Evolutionary conservation across 306 rosid species (phyloP), one percentile per base, ranked within the genome.

Genomic region (Quillaja saponaria): DNA sequence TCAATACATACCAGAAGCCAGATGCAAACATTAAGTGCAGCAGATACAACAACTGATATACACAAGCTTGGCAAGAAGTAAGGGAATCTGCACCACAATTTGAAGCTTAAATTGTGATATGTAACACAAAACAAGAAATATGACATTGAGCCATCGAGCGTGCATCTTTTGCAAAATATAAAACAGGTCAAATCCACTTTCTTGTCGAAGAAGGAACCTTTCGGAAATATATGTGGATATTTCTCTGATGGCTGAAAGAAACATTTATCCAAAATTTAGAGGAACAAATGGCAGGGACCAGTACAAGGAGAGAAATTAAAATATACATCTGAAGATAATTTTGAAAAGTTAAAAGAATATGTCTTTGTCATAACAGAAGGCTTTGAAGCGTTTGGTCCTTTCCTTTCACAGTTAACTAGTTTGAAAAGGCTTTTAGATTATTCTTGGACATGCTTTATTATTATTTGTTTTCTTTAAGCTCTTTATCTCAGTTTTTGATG

Each of bases 221-320:
- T 66, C 35, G 87, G 58, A 77, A 92, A 86, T 57, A 86, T 62
- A 13, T 58, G 47, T 6, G 98, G 98, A 54, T 77, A 88, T 66
- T 91, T 88, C 56, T 84, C 92, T 20, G 57, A 88, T 13, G 98
- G 98, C 98, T 91, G 81, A 60, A 78, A 21, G 33, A 20, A 57
- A n/a, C n/a, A 25, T 34, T 49, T 64, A 48, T 16, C 37, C 10
- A 31, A 59, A 64, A 39, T 48, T 55, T 9, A 47, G 59, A 62
- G 39, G 16, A 46, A 56, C 28, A 59, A n/a, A n/a, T n/a, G n/a
- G n/a, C n/a, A n/a, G n/a, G n/a, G n/a, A n/a, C n/a, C n/a, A n/a
- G n/a, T n/a, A n/a, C n/a, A n/a, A n/a, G n/a, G n/a, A n/a, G n/a
- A n/a, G n/a, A n/a, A n/a, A n/a, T n/a, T n/a, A 35, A 46, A 46